phyloP scores from a whole-genome alignment of 805 yeast genomes.

The Yarrowia sp. region DNA sequence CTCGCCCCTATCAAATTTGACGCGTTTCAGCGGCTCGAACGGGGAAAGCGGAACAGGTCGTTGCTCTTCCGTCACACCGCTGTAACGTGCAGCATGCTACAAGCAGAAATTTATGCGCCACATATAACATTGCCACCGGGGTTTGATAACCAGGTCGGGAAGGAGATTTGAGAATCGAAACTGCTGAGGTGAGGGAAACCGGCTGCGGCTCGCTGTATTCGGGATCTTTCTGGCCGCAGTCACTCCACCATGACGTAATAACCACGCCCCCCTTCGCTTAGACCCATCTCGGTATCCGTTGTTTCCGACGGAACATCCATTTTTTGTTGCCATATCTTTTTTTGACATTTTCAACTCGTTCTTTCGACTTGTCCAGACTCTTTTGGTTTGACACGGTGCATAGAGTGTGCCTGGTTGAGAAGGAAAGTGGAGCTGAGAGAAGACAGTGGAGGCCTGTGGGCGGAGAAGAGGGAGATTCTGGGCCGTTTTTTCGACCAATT shows the following conservation, averaged over 20 bases:
- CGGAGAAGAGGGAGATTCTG: no score
- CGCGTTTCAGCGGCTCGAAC: no score
- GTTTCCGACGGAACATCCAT: slow-evolving; percentile 1
- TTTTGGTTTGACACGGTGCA: neutral
- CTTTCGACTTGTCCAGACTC: neutral
- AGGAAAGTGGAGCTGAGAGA: neutral
- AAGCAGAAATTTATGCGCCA: slow-evolving; percentile 15
- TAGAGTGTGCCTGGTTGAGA: neutral
- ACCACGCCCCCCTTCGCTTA: no score
- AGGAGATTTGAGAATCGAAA: neutral
- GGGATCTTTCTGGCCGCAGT: no score
- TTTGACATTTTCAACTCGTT: neutral
- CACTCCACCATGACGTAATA: no score
- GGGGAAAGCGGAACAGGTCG: no score
- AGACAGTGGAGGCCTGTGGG: no score
- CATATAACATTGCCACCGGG: slow-evolving; percentile 14
- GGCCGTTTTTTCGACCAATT: no score
- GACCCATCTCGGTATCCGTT: neutral
- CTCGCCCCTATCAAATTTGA: no score
- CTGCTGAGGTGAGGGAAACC: neutral
- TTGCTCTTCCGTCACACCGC: no score
- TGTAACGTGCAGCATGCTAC: slow-evolving; percentile 3
- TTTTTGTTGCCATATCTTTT: no score
- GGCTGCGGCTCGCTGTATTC: no score
- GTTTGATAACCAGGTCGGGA: slow-evolving; percentile 6